Evolutionary conservation across 1,139 yeast genomes (phyloP).

Genomic region (Kodamaea derodonti): DNA sequence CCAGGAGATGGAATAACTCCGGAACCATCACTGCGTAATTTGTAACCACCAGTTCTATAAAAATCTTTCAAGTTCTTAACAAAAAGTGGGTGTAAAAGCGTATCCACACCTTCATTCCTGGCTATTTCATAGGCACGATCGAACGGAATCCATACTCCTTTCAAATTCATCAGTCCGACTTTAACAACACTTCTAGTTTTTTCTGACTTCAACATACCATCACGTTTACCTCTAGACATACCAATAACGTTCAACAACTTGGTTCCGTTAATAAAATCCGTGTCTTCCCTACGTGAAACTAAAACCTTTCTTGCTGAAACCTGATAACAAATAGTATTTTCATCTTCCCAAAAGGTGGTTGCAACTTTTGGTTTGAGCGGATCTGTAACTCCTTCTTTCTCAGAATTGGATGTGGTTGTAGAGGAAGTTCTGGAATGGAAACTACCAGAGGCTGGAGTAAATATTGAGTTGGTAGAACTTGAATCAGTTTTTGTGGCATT

Average conservation of each 20-base stretch:
- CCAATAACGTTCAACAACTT: slow-evolving; percentile 53
- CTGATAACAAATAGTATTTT: slow-evolving; percentile 45
- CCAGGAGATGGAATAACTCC: not conserved
- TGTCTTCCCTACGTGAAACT: slow-evolving; percentile 52
- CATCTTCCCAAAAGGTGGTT: slow-evolving; percentile 49
- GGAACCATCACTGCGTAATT: slow-evolving; percentile 4
- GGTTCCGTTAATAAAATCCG: slow-evolving; percentile 52
- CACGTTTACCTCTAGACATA: slow-evolving; percentile 55
- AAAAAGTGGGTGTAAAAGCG: slow-evolving; percentile 43
- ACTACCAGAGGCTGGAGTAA: slow-evolving; percentile 1
- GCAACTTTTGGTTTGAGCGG: slow-evolving; percentile 35
- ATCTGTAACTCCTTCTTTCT: no score
- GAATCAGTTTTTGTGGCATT: not conserved
- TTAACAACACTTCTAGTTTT: slow-evolving; percentile 43
- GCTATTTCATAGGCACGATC: slow-evolving; percentile 52
- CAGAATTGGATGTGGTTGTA: slow-evolving; percentile 2
- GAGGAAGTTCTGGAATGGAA: slow-evolving; percentile 9
- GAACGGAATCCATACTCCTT: slow-evolving; percentile 58
- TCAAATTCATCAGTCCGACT: slow-evolving; percentile 51
- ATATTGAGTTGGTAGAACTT: not conserved
- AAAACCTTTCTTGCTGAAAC: slow-evolving; percentile 43
- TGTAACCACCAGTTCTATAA: slow-evolving; percentile 27
- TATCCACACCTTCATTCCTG: slow-evolving; percentile 42
- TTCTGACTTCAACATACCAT: slow-evolving; percentile 52
- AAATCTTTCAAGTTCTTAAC: slow-evolving; percentile 38